Conservation (phyloP, 108 stramenopile genomes). For the Cyclotella atomus region DNA sequence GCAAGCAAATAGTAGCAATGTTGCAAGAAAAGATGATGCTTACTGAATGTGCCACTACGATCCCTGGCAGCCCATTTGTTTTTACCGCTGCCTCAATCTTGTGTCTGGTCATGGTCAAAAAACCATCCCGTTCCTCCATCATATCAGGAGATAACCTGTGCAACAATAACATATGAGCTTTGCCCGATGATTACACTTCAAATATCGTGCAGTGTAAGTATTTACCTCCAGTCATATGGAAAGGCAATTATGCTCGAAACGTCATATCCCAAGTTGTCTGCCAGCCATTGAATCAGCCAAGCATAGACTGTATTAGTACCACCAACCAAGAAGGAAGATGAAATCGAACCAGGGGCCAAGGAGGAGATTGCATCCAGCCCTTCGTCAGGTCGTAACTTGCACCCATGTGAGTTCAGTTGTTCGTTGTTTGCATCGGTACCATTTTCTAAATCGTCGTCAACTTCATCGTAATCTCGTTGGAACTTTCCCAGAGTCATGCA, state of each 20-base stretch:
- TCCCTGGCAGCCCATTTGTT: slow-evolving; percentile 72
- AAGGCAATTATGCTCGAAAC: slow-evolving; percentile 79
- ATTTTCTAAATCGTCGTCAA: slow-evolving; percentile 17
- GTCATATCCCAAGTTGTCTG: slow-evolving; percentile 87
- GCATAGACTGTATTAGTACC: slow-evolving; percentile 89
- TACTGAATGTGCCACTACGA: slow-evolving; percentile 89
- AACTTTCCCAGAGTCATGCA: slow-evolving; percentile 78
- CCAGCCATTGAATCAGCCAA: slow-evolving; percentile 87
- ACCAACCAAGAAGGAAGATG: slow-evolving; percentile 68
- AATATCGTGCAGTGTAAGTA: background rate
- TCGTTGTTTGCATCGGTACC: background rate
- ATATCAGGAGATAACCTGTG: slow-evolving; percentile 2
- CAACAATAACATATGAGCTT: background rate
- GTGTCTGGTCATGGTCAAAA: slow-evolving; percentile 54
- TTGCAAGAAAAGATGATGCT: too few species aligned
- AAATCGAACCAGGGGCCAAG: slow-evolving; percentile 75
- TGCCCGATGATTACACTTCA: too few species aligned
- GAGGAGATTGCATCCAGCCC: slow-evolving; percentile 83
- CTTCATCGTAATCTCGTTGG: slow-evolving; percentile 63
- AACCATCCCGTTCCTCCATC: slow-evolving; percentile 64
- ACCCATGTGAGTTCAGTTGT: slow-evolving; percentile 53
- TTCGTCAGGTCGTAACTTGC: slow-evolving; percentile 89
- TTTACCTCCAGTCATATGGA: slow-evolving; percentile 87
- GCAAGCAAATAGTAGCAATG: too few species aligned
- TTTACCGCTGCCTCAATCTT: slow-evolving; percentile 81